These are phyloP conservation scores for Kalmusia sp. DNA, from an alignment of 2,329 filamentous ascomycete species.

Conservation along the genomic window DNA sequence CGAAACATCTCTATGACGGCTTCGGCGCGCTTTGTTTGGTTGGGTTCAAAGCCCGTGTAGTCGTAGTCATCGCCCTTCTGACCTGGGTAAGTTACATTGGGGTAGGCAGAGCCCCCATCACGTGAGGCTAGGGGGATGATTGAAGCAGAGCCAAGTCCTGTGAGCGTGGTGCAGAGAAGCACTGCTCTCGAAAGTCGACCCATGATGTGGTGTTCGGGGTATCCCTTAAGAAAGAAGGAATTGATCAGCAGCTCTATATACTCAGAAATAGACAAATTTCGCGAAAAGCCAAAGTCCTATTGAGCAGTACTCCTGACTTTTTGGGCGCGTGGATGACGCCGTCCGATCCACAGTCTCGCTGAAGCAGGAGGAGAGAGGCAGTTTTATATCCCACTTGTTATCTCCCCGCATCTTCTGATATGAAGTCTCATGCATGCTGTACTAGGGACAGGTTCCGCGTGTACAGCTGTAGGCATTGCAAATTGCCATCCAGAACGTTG, in stretches of 20 bases:
- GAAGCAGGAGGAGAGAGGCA: not conserved
- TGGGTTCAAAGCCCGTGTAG: constrained; percentile 22
- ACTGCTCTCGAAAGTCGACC: not conserved
- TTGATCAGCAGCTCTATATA: not conserved
- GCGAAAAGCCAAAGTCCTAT: not conserved
- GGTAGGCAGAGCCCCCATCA: constrained; percentile 5
- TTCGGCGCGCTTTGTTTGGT: constrained; percentile 22
- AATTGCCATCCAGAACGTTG: constrained; percentile 2
- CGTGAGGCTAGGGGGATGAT: not conserved
- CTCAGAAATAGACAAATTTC: not conserved
- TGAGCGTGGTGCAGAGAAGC: not conserved
- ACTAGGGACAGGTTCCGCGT: constrained; percentile 1
- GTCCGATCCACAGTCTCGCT: not conserved
- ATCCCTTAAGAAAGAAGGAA: no score
- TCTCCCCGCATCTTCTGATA: constrained; percentile 8
- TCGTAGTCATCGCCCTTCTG: constrained; percentile 26
- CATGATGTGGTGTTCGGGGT: not conserved
- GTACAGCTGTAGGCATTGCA: constrained; percentile 1
- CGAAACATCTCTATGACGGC: constrained; percentile 36
- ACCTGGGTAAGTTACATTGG: constrained; percentile 20
- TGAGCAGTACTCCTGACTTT: not conserved
- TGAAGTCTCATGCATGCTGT: not conserved
- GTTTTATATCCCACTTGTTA: constrained; percentile 9
- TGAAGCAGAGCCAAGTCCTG: not conserved
- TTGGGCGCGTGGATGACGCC: not conserved